Percentiles rank a stretch among this genome's conserved stretches.
Evolutionary conservation across 2,329 filamentous ascomycete species (phyloP).

Genomic region (Lachnellula subtilissima): DNA sequence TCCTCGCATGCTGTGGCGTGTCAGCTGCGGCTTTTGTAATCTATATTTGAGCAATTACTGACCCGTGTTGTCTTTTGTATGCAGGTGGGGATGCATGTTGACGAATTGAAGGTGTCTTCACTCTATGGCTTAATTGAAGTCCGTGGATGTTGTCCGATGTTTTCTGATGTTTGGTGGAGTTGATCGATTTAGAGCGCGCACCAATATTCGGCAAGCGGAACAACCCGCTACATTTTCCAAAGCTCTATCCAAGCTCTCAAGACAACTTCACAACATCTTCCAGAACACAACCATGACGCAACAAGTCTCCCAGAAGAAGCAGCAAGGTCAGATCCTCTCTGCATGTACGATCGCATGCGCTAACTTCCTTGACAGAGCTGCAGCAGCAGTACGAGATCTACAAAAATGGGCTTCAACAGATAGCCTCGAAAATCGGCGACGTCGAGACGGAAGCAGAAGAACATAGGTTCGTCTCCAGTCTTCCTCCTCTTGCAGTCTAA

Average conservation of each 20-base stretch:
- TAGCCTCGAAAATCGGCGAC: slow-evolving; percentile 94
- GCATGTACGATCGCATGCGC: background rate
- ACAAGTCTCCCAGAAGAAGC: slow-evolving; percentile 32
- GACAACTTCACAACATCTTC: background rate
- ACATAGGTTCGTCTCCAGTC: slow-evolving; percentile 70
- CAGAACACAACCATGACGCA: slow-evolving; percentile 27
- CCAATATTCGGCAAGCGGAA: slow-evolving; percentile 9
- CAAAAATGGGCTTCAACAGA: slow-evolving; percentile 76
- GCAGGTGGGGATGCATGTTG: slow-evolving; percentile 94
- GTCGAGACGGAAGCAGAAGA: slow-evolving; percentile 97
- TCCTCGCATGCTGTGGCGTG: slow-evolving; percentile 75
- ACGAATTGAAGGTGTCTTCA: slow-evolving; percentile 4
- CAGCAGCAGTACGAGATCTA: slow-evolving; percentile 76
- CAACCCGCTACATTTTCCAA: slow-evolving; percentile 5
- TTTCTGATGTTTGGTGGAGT: slow-evolving; percentile 1
- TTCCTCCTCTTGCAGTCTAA: slow-evolving; percentile 7
- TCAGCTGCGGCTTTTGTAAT: slow-evolving; percentile 10
- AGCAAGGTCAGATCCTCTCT: slow-evolving; percentile 28
- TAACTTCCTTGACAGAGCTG: slow-evolving; percentile 52
- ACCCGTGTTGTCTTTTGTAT: slow-evolving; percentile 90
- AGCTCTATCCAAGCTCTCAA: background rate
- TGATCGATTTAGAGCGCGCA: slow-evolving; percentile 4
- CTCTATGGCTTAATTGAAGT: background rate
- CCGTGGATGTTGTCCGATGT: background rate
- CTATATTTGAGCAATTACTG: background rate